phyloP scores from a whole-genome alignment of 1,139 yeast species.

The Taiozyma sp. region DNA sequence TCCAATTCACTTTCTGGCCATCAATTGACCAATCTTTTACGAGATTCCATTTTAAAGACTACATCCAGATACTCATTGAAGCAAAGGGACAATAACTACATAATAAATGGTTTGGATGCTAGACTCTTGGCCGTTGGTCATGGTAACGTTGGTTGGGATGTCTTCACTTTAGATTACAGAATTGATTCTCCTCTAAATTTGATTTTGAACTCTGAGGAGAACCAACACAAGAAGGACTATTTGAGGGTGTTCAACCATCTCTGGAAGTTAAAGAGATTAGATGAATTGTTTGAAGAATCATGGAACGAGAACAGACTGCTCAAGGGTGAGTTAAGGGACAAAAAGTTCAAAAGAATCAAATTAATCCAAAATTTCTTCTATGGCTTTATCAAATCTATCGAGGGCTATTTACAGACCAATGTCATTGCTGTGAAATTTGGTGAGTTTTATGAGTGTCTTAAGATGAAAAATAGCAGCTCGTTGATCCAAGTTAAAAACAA shows the following conservation, averaged over 20 bases:
- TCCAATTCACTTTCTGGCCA: constrained; percentile 61
- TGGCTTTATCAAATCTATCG: constrained; percentile 40
- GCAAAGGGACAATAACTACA: constrained; percentile 27
- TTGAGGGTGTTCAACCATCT: constrained; percentile 79
- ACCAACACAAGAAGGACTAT: constrained; percentile 52
- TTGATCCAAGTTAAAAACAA: constrained; percentile 9
- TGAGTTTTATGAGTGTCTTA: constrained; percentile 19
- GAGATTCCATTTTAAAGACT: constrained; percentile 62
- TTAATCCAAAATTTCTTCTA: constrained; percentile 43
- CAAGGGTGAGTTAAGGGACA: constrained; percentile 11
- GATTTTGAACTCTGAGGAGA: constrained; percentile 36
- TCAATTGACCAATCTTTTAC: constrained; percentile 59
- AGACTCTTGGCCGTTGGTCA: constrained; percentile 67
- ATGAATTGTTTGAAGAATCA: constrained; percentile 42
- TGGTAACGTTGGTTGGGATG: constrained; percentile 85
- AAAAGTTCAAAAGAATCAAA: constrained; percentile 36
- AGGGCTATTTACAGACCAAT: constrained; percentile 42
- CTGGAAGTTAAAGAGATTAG: constrained; percentile 71
- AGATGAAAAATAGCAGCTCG: constrained; percentile 3
- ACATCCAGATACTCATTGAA: constrained; percentile 42
- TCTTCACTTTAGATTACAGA: constrained; percentile 81
- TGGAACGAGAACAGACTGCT: constrained; percentile 39
- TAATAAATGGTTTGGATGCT: constrained; percentile 70
- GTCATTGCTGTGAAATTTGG: constrained; percentile 43
- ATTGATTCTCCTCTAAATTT: constrained; percentile 52